These are phyloP conservation scores for Termitomyces sp. DNA, from an alignment of 768 basidiomycete genomes.

Conservation along the genomic window DNA sequence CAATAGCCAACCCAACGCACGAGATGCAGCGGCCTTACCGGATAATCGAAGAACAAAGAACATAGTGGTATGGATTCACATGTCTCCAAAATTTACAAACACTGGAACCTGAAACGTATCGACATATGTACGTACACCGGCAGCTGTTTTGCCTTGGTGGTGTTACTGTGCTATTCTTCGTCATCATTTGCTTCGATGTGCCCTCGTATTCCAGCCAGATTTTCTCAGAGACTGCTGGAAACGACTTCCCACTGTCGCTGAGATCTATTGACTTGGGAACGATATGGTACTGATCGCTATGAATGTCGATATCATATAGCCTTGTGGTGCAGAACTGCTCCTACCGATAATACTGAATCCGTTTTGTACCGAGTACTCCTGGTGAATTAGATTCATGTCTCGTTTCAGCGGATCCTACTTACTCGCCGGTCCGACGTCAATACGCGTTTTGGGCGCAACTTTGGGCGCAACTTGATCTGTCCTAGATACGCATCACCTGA, in stretches of 20 bases:
- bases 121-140: neutral
- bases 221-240: neutral
- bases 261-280: neutral
- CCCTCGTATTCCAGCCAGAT: neutral
- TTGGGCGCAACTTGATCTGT: too few relatives aligned
- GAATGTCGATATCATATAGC: too few relatives aligned
- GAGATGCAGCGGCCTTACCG: neutral
- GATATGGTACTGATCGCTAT: too few relatives aligned
- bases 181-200: neutral
- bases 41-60: neutral
- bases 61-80: neutral
- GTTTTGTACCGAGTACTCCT: neutral
- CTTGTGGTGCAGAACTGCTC: too few relatives aligned
- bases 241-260: neutral
- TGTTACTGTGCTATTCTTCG: neutral
- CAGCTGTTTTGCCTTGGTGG: neutral
- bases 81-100: neutral
- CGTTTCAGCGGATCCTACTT: neutral
- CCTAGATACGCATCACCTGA: neutral
- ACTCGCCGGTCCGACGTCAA: neutral
- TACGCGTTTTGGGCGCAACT: neutral
- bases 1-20: too few relatives aligned
- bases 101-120: neutral
- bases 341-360: neutral
- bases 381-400: too few relatives aligned